Evolutionary conservation across 139 green algal genomes (phyloP), one percentile per base, ranked within the genome.

Genomic region (Chlorella sp.): DNA sequence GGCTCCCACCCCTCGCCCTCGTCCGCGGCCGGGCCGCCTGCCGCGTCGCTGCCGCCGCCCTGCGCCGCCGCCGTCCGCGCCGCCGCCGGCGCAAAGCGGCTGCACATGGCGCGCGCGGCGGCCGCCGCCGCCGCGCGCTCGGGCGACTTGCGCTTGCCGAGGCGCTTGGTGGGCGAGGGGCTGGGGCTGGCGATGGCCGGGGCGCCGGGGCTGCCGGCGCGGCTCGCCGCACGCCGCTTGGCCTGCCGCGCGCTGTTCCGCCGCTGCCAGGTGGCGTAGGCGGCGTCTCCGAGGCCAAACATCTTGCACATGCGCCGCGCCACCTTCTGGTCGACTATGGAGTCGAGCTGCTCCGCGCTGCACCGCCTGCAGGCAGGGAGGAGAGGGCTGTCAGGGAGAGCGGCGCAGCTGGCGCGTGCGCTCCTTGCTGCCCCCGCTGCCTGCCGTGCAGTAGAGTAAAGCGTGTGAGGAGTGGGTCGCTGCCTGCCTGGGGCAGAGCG

Each of bases 81-180:
- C n/a, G 65, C 67, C 17, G 31, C n/a, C 23, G 5, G 50, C 46
- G 46, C 46, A 17, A 55, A 55, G 46, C 46, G 46, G 46, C 46
- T 55, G 27, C 3, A 6, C 48, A 19, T 42, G 36, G 21, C 69
- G 25, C 8, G 43, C 33, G 48, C 31, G 53, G 38, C 53, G 35
- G n/a, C 21, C 33, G 2, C 29, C 1, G 27, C 40, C 0, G 69
- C 15, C 9, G 11, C 29, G 53, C 17, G 35, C 27, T 76, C 69
- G 1, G 69, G 69, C n/a, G 69, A 62, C 69, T 76, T 76, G 69
- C 69, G 69, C 40, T 73, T 73, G 67, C 48, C 23, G 12, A n/a
- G n/a, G n/a, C 48, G 48, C 3, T 58, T 21, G 35, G 17, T 8
- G 48, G 48, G 67, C 9, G 48, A 67, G 53, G 69, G 53, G 15